phyloP scores from a whole-genome alignment of 1,284 basidiomycete genomes.

The Tilletiopsis washingtonensis region DNA sequence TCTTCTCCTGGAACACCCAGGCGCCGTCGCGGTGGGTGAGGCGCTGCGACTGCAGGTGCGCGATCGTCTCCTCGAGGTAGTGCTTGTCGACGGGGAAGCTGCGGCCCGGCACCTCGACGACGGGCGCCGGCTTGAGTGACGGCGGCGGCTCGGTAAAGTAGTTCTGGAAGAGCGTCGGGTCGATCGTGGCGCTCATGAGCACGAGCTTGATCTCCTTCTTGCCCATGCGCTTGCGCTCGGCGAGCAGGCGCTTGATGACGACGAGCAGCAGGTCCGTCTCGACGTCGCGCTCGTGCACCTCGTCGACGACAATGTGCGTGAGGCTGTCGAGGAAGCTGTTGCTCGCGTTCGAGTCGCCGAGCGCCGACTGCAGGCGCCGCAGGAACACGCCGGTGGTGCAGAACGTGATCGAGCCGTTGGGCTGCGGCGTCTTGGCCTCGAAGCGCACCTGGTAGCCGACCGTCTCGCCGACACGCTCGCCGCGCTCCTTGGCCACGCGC shows the following conservation, averaged over 20 bases:
- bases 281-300: slow-evolving; percentile 92
- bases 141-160: slow-evolving; percentile 63
- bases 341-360: slow-evolving; percentile 48
- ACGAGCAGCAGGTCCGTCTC: slow-evolving; percentile 88
- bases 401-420: slow-evolving; percentile 77
- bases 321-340: slow-evolving; percentile 62
- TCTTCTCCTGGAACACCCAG: slow-evolving; percentile 69
- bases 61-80: slow-evolving; percentile 72
- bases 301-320: slow-evolving; percentile 87
- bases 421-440: slow-evolving; percentile 69
- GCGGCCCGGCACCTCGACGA: slow-evolving; percentile 82
- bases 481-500: slow-evolving; percentile 83
- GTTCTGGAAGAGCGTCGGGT: slow-evolving; percentile 75
- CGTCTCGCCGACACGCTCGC: slow-evolving; percentile 63
- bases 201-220: slow-evolving; percentile 75
- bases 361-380: slow-evolving; percentile 72
- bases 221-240: slow-evolving; percentile 62
- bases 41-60: slow-evolving; percentile 20
- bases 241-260: slow-evolving; percentile 76
- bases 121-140: slow-evolving; percentile 56
- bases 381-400: slow-evolving; percentile 91
- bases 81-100: slow-evolving; percentile 78
- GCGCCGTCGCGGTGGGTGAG: slow-evolving; percentile 47
- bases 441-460: slow-evolving; percentile 93
- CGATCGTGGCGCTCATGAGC: slow-evolving; percentile 93